A percentile compares a stretch with the other conserved stretches of the same genome.
These are phyloP conservation scores for Ophiostoma piceae DNA, from an alignment of 2,329 filamentous ascomycete species.

Conservation along the genomic window DNA sequence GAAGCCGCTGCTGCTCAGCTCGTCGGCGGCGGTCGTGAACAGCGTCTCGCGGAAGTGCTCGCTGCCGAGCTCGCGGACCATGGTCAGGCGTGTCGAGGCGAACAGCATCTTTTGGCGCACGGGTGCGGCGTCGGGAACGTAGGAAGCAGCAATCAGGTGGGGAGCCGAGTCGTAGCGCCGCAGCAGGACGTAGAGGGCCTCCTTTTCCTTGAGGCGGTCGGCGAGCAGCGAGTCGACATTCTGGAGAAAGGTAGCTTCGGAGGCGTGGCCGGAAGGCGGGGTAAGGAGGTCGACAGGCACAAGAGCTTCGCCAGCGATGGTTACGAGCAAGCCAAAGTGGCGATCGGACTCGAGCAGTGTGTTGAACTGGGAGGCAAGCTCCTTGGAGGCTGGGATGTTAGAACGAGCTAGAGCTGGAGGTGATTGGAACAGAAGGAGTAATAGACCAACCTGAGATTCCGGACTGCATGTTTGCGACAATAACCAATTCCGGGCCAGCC, in stretches of 20 bases:
- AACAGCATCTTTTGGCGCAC: conserved; percentile 86
- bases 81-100: conserved; percentile 67
- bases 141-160: conserved; percentile 66
- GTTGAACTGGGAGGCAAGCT: conserved; percentile 70
- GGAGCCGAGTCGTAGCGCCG: conserved; percentile 57
- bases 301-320: conserved; percentile 64
- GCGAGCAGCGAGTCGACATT: conserved; percentile 58
- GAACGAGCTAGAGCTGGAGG: neutral
- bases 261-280: conserved; percentile 51
- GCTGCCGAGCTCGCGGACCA: conserved; percentile 69
- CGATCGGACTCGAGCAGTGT: conserved; percentile 56
- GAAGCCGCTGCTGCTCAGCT: conserved; percentile 66
- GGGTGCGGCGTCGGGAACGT: conserved; percentile 71
- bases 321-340: conserved; percentile 66
- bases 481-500: conserved; percentile 18
- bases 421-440: neutral
- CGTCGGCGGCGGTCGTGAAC: conserved; percentile 64
- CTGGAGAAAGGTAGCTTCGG: conserved; percentile 50
- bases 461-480: conserved; percentile 61
- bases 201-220: conserved; percentile 59
- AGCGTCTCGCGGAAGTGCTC: conserved; percentile 74
- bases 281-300: conserved; percentile 52
- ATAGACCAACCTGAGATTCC: conserved; percentile 61
- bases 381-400: conserved; percentile 59
- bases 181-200: conserved; percentile 69